Evolutionary conservation across 2,329 filamentous ascomycete genomes (phyloP), one percentile per base, ranked within the genome.

Genomic region (Apiospora arundinis): DNA sequence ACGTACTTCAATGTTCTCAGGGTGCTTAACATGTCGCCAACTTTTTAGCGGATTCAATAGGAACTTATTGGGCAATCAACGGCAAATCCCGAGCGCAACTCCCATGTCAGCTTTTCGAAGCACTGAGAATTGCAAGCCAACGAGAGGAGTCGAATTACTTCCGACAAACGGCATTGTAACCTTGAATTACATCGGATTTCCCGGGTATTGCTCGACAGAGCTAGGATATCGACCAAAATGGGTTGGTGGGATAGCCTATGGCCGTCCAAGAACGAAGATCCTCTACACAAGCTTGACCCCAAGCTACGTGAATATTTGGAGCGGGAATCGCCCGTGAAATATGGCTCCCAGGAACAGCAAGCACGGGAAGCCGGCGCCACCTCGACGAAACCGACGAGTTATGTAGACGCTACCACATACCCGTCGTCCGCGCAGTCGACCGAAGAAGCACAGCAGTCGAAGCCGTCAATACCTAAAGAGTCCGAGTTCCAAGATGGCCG

Each of bases 221-320:
- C 56, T 40, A 63, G 0, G 12, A 63, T 37, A 63, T 14, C 21
- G 16, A 63, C 56, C 18, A 9, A 32, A 46, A 91, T 91, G 89
- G 88, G 88, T 75, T 90, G 88, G 87, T 82, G 89, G 76, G 84
- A 87, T 74, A 86, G 85, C 72, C 83, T 89, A 72, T 86, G 88
- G 74, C 80, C 87, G 76, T 82, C 85, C 74, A 83, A 80, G 73
- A 83, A 80, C 76, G 86, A 91, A 74, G 90, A 93, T 79, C 91
- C 93, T 32, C 87, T 94, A 75, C 87, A 88, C 76, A 91, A 93
- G 76, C 91, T 98, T 77, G 94, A 97, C 79, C 93, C 94, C 49
- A 91, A 92, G 74, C 89, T 97, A 71, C 92, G 92, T 78, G 92
- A 95, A 75, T 97, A 95, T 81, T 91, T 97, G 78, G 87, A 95